phyloP scores from a whole-genome alignment of 2,329 filamentous ascomycete species.

The Penicillium nordicum region DNA sequence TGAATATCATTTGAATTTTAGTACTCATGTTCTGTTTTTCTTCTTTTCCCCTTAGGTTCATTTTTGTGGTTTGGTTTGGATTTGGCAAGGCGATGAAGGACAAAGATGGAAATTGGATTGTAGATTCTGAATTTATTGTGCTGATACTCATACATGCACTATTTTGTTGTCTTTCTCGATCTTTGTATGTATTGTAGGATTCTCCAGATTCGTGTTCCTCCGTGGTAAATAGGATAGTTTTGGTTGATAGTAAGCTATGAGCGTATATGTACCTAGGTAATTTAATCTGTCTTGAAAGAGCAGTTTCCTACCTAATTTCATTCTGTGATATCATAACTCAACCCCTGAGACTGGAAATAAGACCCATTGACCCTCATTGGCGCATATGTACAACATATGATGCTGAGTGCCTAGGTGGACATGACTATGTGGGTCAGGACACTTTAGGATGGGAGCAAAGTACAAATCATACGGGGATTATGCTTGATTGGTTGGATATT shows the following conservation, averaged over 20 bases:
- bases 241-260: background rate
- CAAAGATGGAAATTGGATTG: slow-evolving; percentile 5
- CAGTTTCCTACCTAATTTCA: background rate
- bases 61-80: background rate
- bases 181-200: background rate
- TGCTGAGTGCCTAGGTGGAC: background rate
- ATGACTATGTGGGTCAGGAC: background rate
- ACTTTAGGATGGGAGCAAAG: background rate
- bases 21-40: slow-evolving; percentile 3
- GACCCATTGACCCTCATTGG: background rate
- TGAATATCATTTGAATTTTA: slow-evolving; percentile 8
- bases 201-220: background rate
- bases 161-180: background rate
- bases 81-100: background rate
- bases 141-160: background rate
- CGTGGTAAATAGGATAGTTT: too few species aligned
- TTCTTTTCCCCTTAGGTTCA: background rate
- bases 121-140: slow-evolving; percentile 6
- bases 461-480: background rate
- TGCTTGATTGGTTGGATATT: background rate
- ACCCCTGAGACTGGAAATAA: background rate
- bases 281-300: background rate
- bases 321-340: too few species aligned
- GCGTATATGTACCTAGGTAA: background rate
- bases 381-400: background rate